A percentile compares a stretch with the other conserved stretches of the same genome.
These are phyloP conservation scores for Paralagenidium karlingii DNA, from an alignment of 352 stramenopile species.

Conservation along the genomic window DNA sequence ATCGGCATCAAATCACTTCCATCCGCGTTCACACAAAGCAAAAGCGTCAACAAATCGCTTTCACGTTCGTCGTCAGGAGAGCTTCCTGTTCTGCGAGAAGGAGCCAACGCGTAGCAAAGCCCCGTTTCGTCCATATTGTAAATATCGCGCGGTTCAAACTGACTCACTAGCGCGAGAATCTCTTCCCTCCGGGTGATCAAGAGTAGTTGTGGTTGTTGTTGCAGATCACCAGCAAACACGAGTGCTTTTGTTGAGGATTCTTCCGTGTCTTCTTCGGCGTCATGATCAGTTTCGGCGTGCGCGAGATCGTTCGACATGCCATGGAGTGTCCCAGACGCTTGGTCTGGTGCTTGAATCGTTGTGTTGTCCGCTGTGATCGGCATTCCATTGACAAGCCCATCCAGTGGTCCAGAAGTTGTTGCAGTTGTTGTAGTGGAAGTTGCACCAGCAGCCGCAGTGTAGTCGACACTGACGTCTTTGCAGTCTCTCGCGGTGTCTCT, in stretches of 20 bases:
- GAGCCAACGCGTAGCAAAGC: constrained; percentile 30
- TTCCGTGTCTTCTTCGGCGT: constrained; percentile 12
- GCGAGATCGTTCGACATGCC: too few species aligned
- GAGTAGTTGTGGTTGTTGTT: too few species aligned
- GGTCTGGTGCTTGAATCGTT: too few species aligned
- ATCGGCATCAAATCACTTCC: constrained; percentile 53
- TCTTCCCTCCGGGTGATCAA: constrained; percentile 32
- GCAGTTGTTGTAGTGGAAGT: too few species aligned
- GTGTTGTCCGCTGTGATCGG: constrained; percentile 13
- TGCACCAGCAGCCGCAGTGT: too few species aligned
- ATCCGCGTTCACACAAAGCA: constrained; percentile 52
- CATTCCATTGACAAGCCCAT: too few species aligned
- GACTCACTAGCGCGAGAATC: constrained; percentile 26
- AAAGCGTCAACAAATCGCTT: constrained; percentile 27
- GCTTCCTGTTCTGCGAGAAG: constrained; percentile 11
- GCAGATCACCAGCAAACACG: too few species aligned
- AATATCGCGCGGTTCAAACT: constrained; percentile 34
- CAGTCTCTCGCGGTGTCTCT: too few species aligned
- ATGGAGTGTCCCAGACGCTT: constrained; percentile 33
- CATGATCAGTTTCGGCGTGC: too few species aligned
- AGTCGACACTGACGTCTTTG: too few species aligned
- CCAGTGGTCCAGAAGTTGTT: too few species aligned
- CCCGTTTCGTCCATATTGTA: constrained; percentile 70
- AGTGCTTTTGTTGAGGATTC: too few species aligned
- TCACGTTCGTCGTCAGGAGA: not conserved